Conservation (phyloP, 495 filamentous ascomycete genomes). For the Ascobolus immersus region DNA sequence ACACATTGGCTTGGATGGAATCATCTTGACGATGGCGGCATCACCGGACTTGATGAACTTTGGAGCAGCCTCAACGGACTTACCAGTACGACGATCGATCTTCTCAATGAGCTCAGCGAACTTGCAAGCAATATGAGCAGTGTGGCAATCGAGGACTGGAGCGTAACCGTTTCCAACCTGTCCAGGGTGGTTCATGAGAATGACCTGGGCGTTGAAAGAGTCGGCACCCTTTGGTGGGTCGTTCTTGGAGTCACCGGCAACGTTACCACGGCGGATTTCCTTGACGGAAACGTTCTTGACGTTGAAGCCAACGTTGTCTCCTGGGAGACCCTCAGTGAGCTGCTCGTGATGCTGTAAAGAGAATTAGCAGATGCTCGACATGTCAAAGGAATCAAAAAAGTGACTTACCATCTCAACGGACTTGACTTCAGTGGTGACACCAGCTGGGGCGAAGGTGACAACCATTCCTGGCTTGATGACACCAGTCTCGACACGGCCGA, state of each 20-base stretch:
- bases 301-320: conserved; percentile 99
- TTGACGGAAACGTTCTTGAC: conserved; percentile 99
- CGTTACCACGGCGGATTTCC: conserved; percentile 99
- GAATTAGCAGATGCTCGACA: too few species aligned
- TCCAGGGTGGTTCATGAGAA: conserved; percentile 98
- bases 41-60: conserved; percentile 99
- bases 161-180: conserved; percentile 98
- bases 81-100: conserved; percentile 99
- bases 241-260: conserved; percentile 98
- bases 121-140: conserved; percentile 99
- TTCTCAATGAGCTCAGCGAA: conserved; percentile 96
- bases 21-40: conserved; percentile 99
- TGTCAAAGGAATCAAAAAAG: too few species aligned
- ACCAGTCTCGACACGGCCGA: conserved; percentile 99
- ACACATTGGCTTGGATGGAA: conserved; percentile 99
- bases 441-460: conserved; percentile 83
- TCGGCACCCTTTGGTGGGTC: conserved; percentile 74
- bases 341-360: conserved; percentile 92
- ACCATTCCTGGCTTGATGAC: conserved; percentile 93
- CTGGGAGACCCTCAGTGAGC: conserved; percentile 81
- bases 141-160: conserved; percentile 97
- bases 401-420: conserved; percentile 99
- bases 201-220: conserved; percentile 98
- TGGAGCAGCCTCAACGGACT: conserved; percentile 67
- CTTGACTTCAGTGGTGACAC: conserved; percentile 99